Evolutionary conservation across 345 rosid species (phyloP).

Genomic region (Melaleuca alternifolia): DNA sequence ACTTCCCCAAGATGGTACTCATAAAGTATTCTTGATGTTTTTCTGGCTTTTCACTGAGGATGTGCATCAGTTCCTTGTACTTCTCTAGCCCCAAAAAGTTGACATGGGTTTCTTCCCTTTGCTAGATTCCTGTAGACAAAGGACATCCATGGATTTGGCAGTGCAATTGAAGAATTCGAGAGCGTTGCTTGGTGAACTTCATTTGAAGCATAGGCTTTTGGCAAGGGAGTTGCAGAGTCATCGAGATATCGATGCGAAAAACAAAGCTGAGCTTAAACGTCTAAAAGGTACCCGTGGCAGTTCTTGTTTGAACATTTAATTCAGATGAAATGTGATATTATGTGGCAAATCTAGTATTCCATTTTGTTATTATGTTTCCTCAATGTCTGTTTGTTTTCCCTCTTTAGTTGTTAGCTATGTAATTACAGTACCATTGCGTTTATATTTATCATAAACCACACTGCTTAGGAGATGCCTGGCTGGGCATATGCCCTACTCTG

Average conservation of each 20-base stretch:
- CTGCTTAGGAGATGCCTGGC: neutral
- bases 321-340: neutral
- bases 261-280: slow-evolving; percentile 50
- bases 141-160: slow-evolving; percentile 33
- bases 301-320: neutral
- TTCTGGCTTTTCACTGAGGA: neutral
- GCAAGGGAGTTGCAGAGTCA: slow-evolving; percentile 47
- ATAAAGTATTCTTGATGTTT: neutral
- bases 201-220: slow-evolving; percentile 55
- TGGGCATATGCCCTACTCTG: neutral
- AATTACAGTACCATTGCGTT: neutral
- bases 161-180: slow-evolving; percentile 59
- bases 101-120: slow-evolving; percentile 9
- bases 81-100: neutral
- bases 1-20: slow-evolving; percentile 37
- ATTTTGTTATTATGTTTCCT: neutral
- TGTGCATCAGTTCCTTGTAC: neutral
- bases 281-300: slow-evolving; percentile 45
- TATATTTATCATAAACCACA: neutral
- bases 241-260: slow-evolving; percentile 56
- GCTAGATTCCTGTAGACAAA: slow-evolving; percentile 42
- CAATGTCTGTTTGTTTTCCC: neutral
- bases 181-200: slow-evolving; percentile 48
- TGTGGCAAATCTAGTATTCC: neutral
- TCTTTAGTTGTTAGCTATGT: neutral